Base-by-base conservation (phyloP, 2,329 filamentous ascomycete species). In the Talaromyces pinophilus region DNA sequence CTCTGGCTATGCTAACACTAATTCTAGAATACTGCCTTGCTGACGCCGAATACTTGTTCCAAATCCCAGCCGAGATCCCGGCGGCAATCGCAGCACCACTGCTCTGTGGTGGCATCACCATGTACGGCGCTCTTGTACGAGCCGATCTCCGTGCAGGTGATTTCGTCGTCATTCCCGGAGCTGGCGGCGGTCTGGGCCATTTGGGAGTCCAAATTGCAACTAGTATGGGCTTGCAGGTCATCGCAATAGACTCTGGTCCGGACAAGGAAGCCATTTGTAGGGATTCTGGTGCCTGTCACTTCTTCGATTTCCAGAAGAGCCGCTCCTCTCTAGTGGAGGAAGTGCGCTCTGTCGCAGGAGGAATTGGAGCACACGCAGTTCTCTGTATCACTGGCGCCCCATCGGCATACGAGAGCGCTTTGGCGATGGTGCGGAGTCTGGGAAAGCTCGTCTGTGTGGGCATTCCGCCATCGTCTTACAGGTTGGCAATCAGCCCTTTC, bases 341-440 rank as follows among this genome's bases (percentile, higher is more conserved):
- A 8, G 6, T 42, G 40, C 40, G 40, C 40, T 59, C 33, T 59
- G 57, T 59, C 35, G 19, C 57, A 59, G 57, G 57, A 28, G 57
- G 57, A 19, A 59, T 59, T 59, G 57, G 35, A 59, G 57, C 57
- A 59, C 57, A 59, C n/a, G 57, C 57, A 33, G 35, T 59, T 59
- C 57, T 59, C 30, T 59, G 57, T 40, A 59, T 59, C 35, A 59
- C 57, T 40, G 57, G 57, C 19, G 57, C 35, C 25, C 57, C 57
- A 15, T 59, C 57, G n/a, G 57, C 57, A 19, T 59, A 59, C 40
- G 57, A 42, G 13, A 59, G 35, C 57, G 57, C 57, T 59, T 44
- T 59, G 19, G 19, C 57, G 13, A 59, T 59, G 57, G 19, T 59
- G 19, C 57, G 57, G 57, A 59, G 57, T 25, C 57, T 59, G 22